Conservation (phyloP, 2,329 filamentous ascomycete genomes). For the Xylaria sp. region DNA sequence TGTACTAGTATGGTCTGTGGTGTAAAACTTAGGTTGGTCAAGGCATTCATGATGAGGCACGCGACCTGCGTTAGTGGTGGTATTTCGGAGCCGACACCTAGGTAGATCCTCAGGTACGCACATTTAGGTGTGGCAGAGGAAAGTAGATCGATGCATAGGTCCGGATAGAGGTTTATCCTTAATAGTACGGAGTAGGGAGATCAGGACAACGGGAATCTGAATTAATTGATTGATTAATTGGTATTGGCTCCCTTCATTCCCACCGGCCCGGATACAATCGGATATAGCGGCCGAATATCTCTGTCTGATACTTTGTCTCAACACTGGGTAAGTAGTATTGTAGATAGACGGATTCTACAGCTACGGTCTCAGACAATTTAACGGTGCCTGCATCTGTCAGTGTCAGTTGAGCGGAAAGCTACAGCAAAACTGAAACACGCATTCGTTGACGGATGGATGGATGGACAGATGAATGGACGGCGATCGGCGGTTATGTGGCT, state of each 20-base stretch:
- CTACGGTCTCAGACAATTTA: not conserved
- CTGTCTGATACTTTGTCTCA: constrained; percentile 11
- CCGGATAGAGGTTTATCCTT: not conserved
- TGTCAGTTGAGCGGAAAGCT: not conserved
- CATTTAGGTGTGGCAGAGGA: not conserved
- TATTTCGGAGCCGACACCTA: not conserved
- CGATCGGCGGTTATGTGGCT: constrained; percentile 14
- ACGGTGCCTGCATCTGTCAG: constrained; percentile 14
- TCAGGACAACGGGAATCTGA: not conserved
- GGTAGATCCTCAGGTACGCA: too few relatives aligned
- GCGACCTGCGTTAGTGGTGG: not conserved
- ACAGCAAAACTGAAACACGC: constrained; percentile 27
- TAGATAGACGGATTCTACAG: not conserved
- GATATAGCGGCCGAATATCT: not conserved
- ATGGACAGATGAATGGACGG: not conserved
- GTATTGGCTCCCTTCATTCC: constrained; percentile 7
- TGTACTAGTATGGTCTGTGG: not conserved
- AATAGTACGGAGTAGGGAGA: not conserved
- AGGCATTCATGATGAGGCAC: not conserved
- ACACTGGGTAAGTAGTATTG: not conserved
- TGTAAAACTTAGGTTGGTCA: too few relatives aligned
- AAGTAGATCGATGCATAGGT: not conserved
- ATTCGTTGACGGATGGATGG: constrained; percentile 8
- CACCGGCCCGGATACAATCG: not conserved
- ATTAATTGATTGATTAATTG: too few relatives aligned